Evolutionary conservation across 2,329 filamentous ascomycete genomes (phyloP), one percentile per base, ranked within the genome.

Genomic region (Metarhizium rileyi): DNA sequence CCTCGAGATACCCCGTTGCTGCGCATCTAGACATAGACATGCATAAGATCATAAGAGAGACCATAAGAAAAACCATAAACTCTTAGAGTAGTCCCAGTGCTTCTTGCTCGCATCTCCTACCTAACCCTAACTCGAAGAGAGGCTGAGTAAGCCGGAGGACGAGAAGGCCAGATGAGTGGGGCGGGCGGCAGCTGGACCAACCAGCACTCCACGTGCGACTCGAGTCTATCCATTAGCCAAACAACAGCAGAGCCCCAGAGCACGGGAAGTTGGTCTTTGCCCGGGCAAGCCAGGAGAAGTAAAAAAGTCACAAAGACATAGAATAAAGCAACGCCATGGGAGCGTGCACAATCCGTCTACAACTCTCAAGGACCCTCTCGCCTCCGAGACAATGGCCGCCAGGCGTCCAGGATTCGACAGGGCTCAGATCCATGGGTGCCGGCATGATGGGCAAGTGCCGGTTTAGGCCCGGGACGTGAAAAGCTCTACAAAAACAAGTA

Each of bases 201-300:
- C n/a, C n/a, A n/a, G n/a, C n/a, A n/a, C 51, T 58, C 56, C 61
- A 64, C 57, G 59, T 63, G 58, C 10, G 30, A 16, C 30, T 33
- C 30, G 5, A 33, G 30, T 33, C 30, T 33, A 14, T 10, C 30
- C 30, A 33, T 8, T 28, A 28, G 27, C 27, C 30, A 33, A 33
- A 33, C 9, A 12, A 14, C 22, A 25, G 10, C n/a, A n/a, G 38
- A 26, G 22, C 22, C 22, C 38, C 18, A 42, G 16, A 25, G 38
- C 38, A 14, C 25, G 20, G 18, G 38, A 25, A 4, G 3, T 18
- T 20, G 2, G 12, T 25, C 38, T 9, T 23, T 12, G 16, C 12
- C 4, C 12, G 38, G 20, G 20, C 2, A 12, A 20, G 22, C 16
- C 20, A 25, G 9, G 22, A 5, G 1, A 42, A 25, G 22, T 20